These are phyloP conservation scores for Leccinellum albellum DNA, from an alignment of 768 basidiomycete genomes.

Conservation along the genomic window DNA sequence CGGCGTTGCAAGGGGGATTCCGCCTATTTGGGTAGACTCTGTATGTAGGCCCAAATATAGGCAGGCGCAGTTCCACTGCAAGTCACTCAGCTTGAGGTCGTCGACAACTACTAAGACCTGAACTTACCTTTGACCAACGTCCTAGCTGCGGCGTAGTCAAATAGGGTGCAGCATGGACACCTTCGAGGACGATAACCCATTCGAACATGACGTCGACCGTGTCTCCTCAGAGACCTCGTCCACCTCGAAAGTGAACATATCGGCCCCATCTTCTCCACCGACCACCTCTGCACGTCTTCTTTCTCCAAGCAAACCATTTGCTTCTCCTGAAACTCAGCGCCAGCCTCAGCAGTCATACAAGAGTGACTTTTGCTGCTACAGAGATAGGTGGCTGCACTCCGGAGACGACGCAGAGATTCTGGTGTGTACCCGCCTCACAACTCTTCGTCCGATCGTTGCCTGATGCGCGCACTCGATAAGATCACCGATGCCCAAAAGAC, in stretches of 20 bases:
- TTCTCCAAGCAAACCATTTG: slow-evolving; percentile 48
- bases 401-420: slow-evolving; percentile 79
- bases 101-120: neutral
- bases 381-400: slow-evolving; percentile 75
- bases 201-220: slow-evolving; percentile 43
- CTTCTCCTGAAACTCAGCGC: slow-evolving; percentile 55
- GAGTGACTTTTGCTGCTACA: slow-evolving; percentile 73
- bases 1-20: slow-evolving; percentile 44
- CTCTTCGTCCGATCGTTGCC: neutral
- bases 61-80: slow-evolving; percentile 6
- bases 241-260: slow-evolving; percentile 35
- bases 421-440: slow-evolving; percentile 40
- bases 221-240: slow-evolving; percentile 36
- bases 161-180: slow-evolving; percentile 26
- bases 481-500: slow-evolving; percentile 97
- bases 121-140: neutral
- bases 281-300: slow-evolving; percentile 40
- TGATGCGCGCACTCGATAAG: slow-evolving; percentile 40
- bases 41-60: slow-evolving; percentile 26
- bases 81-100: neutral
- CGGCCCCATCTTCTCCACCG: slow-evolving; percentile 57
- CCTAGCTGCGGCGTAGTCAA: neutral
- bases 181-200: slow-evolving; percentile 68
- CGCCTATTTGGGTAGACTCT: slow-evolving; percentile 53
- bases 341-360: slow-evolving; percentile 55